phyloP scores from a whole-genome alignment of 2,329 filamentous ascomycete genomes.

The Diaporthe sp. region DNA sequence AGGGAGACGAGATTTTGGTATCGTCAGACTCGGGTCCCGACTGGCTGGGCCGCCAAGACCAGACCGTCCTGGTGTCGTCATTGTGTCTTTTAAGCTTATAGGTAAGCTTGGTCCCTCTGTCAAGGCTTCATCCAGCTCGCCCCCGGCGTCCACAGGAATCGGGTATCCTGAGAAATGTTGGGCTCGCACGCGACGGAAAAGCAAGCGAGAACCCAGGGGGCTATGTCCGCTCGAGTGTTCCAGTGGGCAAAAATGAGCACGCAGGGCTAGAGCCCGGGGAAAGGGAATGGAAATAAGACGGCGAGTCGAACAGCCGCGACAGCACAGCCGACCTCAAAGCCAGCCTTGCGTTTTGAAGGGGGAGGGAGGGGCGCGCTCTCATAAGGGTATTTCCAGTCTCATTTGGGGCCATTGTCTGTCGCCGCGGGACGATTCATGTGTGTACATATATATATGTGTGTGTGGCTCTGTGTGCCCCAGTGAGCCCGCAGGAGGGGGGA shows the following conservation, averaged over 20 bases:
- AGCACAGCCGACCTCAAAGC: not conserved
- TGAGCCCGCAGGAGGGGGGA: not conserved
- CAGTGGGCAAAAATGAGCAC: not conserved
- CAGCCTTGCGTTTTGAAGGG: not conserved
- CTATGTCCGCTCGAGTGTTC: not conserved
- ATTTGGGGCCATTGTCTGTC: not conserved
- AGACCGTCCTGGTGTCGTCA: not conserved
- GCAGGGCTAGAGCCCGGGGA: not conserved
- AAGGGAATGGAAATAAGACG: constrained; percentile 3
- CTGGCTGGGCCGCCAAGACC: constrained; percentile 13
- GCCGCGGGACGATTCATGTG: constrained; percentile 1
- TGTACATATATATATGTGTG: not conserved
- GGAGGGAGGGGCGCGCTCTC: not conserved
- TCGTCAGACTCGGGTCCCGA: not conserved
- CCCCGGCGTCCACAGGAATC: not conserved
- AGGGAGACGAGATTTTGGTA: not conserved
- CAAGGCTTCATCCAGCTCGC: not conserved
- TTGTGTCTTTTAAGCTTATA: constrained; percentile 10
- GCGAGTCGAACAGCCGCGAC: not conserved
- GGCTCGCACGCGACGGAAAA: not conserved
- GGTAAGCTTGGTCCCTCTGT: not conserved
- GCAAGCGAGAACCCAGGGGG: not conserved
- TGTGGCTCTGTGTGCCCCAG: not conserved
- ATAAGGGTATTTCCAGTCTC: not conserved
- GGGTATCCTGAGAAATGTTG: not conserved